These are phyloP conservation scores for Chernovozyma sophiae-reginae DNA, from an alignment of 1,139 yeast genomes.

Conservation along the genomic window DNA sequence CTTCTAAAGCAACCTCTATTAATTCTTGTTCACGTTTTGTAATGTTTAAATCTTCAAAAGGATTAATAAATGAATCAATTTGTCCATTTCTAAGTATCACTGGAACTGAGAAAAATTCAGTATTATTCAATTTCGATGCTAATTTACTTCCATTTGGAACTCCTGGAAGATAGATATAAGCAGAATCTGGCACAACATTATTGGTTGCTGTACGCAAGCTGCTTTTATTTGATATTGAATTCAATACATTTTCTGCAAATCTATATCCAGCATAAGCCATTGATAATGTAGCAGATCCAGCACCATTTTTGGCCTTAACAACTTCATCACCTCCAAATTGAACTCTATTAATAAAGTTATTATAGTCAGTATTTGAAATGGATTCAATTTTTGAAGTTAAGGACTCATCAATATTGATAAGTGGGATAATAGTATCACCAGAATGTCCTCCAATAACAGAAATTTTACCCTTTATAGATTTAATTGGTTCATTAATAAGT, in stretches of 20 bases:
- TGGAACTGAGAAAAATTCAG: slow-evolving; percentile 90
- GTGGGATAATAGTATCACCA: slow-evolving; percentile 96
- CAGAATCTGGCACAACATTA: slow-evolving; percentile 28
- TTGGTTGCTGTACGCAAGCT: slow-evolving; percentile 52
- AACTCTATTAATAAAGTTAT: slow-evolving; percentile 83
- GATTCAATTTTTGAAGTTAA: slow-evolving; percentile 20
- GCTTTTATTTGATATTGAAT: slow-evolving; percentile 52
- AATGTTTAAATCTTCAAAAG: slow-evolving; percentile 49
- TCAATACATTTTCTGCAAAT: slow-evolving; percentile 83
- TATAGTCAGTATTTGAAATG: slow-evolving; percentile 34
- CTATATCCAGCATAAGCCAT: slow-evolving; percentile 99
- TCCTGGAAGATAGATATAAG: slow-evolving; percentile 32
- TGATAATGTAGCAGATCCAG: slow-evolving; percentile 97
- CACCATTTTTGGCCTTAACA: slow-evolving; percentile 97
- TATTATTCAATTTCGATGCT: slow-evolving; percentile 70
- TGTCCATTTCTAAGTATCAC: slow-evolving; percentile 86
- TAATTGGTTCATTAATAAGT: slow-evolving; percentile 13
- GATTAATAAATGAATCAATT: slow-evolving; percentile 46
- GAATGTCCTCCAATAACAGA: slow-evolving; percentile 97
- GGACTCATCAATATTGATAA: slow-evolving; percentile 21
- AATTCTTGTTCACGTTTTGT: slow-evolving; percentile 66
- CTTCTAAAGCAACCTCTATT: slow-evolving; percentile 76
- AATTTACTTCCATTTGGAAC: slow-evolving; percentile 60
- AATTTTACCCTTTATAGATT: slow-evolving; percentile 43
- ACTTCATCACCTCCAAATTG: slow-evolving; percentile 99